Percentiles rank a stretch among this genome's conserved stretches.
Conservation (phyloP, 1,284 basidiomycete species). For the Caloboletus firmus region DNA sequence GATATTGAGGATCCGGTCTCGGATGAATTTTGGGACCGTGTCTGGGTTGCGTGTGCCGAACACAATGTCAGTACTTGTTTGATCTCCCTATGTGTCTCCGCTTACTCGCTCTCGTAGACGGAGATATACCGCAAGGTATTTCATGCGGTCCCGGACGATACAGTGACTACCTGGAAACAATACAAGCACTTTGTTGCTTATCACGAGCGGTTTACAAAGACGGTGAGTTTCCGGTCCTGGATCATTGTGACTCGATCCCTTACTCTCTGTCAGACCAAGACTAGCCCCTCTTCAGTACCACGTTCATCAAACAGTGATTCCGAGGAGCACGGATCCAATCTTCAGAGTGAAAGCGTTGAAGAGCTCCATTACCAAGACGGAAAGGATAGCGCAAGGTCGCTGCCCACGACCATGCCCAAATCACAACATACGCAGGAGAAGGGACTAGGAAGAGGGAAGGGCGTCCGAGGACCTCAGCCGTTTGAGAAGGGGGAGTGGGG, state of each 20-base stretch:
- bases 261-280: slow-evolving; percentile 43
- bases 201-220: slow-evolving; percentile 74
- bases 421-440: slow-evolving; percentile 22
- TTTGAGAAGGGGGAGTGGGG: no score
- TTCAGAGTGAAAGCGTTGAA: slow-evolving; percentile 21
- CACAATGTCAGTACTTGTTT: slow-evolving; percentile 64
- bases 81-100: slow-evolving; percentile 9
- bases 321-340: slow-evolving; percentile 41
- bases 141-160: slow-evolving; percentile 87
- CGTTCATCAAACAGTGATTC: slow-evolving; percentile 58
- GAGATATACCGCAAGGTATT: slow-evolving; percentile 94
- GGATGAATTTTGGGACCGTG: slow-evolving; percentile 84
- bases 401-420: slow-evolving; percentile 11
- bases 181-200: slow-evolving; percentile 84
- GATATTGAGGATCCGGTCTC: slow-evolving; percentile 86
- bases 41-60: slow-evolving; percentile 83
- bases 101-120: slow-evolving; percentile 53
- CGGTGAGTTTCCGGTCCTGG: slow-evolving; percentile 42
- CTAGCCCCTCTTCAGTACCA: slow-evolving; percentile 45
- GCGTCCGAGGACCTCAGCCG: no score
- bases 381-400: slow-evolving; percentile 21
- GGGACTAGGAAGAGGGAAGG: no score
- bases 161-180: slow-evolving; percentile 91
- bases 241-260: neutral
- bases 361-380: slow-evolving; percentile 17